Evolutionary conservation across 2,329 filamentous ascomycete species (phyloP), one percentile per base, ranked within the genome.

Genomic region (Colletotrichum magnum): DNA sequence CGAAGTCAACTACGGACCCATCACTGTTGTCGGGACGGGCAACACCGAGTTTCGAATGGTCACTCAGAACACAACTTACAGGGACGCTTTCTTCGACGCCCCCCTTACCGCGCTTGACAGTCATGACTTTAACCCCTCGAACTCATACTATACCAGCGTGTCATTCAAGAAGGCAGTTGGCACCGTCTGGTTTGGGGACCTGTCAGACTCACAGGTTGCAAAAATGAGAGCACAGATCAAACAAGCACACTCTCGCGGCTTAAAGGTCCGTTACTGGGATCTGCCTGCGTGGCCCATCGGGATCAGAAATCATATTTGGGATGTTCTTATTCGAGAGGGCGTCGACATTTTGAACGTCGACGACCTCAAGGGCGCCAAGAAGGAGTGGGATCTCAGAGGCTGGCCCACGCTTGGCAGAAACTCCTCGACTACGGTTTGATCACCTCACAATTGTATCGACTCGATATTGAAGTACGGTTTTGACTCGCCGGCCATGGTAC

Each of bases 11-110:
- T 75, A 80, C 24, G 82, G 91, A 1, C 88, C 89, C 1, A 79
- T 94, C 43, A 94, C 91, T 0, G 86, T 94, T 2, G 90, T 94
- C 2, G 90, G 87, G 1, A 93, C 90, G 1, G 92, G 92, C 13
- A 87, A 88, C 71, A 86, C 88, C 0, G 88, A 86, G 0, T 90
- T 91, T 73, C 83, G 88, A 63, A 75, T 86, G 9, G 74, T 92
- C 10, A 79, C 84, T 4, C 77, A 80, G n/a, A 88, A 88, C 73
- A 72, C 79, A 6, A 87, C 84, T 1, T 84, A 88, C 70, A 83
- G 89, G 36, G 89, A 92, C 76, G 81, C 89, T 63, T 92, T 92
- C 78, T 90, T 89, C 74, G 91, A 93, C 72, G 91, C 90, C 0
- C 90, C 90, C 0, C 82, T 93, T 0, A 78, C 83, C 64, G 74